phyloP scores from a whole-genome alignment of 345 rosid species.

The Trapa bicornis region DNA sequence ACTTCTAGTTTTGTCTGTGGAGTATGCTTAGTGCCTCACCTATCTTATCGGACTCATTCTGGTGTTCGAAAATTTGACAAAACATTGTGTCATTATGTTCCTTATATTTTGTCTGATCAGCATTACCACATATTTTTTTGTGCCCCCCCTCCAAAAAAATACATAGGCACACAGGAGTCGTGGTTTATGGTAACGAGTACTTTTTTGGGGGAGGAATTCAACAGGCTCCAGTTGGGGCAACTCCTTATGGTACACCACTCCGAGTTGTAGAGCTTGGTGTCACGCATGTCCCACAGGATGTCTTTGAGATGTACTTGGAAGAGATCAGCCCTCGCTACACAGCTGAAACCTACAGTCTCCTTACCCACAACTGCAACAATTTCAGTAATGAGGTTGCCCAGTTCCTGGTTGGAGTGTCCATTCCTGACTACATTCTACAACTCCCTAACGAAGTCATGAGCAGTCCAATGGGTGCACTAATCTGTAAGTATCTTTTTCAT shows the following conservation, averaged over 20 bases:
- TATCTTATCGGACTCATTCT: neutral
- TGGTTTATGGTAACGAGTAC: conserved; percentile 74
- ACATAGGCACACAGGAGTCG: conserved; percentile 85
- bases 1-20: neutral
- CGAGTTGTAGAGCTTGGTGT: conserved; percentile 63
- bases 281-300: conserved; percentile 74
- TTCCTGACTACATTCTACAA: conserved; percentile 79
- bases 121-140: neutral
- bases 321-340: conserved; percentile 86
- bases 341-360: conserved; percentile 64
- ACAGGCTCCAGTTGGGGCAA: conserved; percentile 40
- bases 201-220: conserved; percentile 93
- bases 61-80: neutral
- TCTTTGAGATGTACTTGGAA: conserved; percentile 75
- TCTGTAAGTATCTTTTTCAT: conserved; percentile 42
- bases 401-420: conserved; percentile 66
- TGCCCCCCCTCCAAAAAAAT: no score
- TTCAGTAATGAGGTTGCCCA: conserved; percentile 85
- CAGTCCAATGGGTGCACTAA: conserved; percentile 90
- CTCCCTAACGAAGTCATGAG: conserved; percentile 78
- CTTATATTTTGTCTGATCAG: neutral
- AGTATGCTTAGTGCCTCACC: neutral
- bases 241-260: conserved; percentile 69
- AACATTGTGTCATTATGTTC: neutral
- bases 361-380: conserved; percentile 86